Base-by-base conservation (phyloP, 768 basidiomycete genomes). In the Pulveroboletus sp. region DNA sequence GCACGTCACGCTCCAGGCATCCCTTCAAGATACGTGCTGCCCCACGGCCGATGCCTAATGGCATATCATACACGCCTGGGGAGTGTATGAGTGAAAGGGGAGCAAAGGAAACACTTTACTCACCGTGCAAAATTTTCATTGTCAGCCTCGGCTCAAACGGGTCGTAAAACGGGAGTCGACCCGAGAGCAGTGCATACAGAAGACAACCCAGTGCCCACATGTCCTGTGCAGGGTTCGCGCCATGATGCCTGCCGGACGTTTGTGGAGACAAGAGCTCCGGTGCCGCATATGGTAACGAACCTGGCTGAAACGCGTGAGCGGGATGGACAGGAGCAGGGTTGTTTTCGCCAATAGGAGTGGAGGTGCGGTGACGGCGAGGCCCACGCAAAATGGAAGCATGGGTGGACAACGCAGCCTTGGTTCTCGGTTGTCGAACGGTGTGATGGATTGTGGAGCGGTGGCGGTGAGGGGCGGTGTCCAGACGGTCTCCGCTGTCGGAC, bases 131-230 rank as follows among this genome's bases (percentile, higher is more conserved):
- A 50, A 99, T 95, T 69, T 94, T 94, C 80, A 92, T 85, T 43
- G 91, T 87, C 49, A 98, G 67, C 29, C 95, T 74, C 1, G 93
- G 94, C 66, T 99, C 95, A 60, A 90, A 99, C 0, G 86, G 72
- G 67, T 99, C 95, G 29, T 64, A 70, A 65, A 97, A 97, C 0
- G 97, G 97, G 7, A 98, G 72, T n/a, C 75, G 73, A 3, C 93
- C 93, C 0, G 84, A 84, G 17, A 98, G 76, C 2, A 99, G 74
- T 8, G 86, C 83, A 62, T 93, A 90, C 2, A 99, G 81, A 53
- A 97, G 77, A 46, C 94, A 84, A 0, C 97, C 97, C 3, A 97
- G 71, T 0, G 97, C 94, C 97, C 97, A 99, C 24, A 98, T 84
- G 55, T 99, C 97, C 62, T 94, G 90, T 0, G 89, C 82, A 2